A percentile compares a stretch with the other conserved stretches of the same genome.
Evolutionary conservation across 768 basidiomycete species (phyloP).

Genomic region (Coprinopsis marcescibilis): DNA sequence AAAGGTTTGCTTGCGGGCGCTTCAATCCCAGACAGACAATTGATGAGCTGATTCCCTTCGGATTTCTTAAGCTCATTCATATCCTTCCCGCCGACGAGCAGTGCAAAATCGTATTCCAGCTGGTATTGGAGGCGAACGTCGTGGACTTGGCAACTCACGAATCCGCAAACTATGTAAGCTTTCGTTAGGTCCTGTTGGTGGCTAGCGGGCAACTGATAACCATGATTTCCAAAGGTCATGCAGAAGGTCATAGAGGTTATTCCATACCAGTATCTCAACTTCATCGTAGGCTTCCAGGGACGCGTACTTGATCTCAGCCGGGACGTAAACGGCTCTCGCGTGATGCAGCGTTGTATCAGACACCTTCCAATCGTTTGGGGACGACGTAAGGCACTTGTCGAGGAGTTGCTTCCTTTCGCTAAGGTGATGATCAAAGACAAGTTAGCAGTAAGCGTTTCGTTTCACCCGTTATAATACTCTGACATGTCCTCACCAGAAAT

Average conservation of each 20-base stretch:
- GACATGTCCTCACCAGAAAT: slow-evolving; percentile 51
- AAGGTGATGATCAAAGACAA: slow-evolving; percentile 80
- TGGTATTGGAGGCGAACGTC: too few species aligned
- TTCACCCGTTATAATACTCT: not conserved
- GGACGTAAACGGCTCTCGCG: slow-evolving; percentile 92
- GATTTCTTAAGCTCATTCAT: slow-evolving; percentile 68
- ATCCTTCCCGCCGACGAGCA: too few species aligned
- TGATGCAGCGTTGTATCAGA: slow-evolving; percentile 89
- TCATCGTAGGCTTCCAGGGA: slow-evolving; percentile 70
- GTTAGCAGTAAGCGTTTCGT: slow-evolving; percentile 62
- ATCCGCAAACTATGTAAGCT: slow-evolving; percentile 88
- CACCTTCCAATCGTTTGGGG: slow-evolving; percentile 66
- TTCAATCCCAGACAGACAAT: not conserved
- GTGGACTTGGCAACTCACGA: too few species aligned
- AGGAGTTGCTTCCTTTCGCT: slow-evolving; percentile 74
- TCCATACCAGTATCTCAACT: slow-evolving; percentile 66
- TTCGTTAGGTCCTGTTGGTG: not conserved
- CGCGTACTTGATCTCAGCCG: slow-evolving; percentile 78
- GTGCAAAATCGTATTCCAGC: too few species aligned
- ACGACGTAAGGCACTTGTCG: slow-evolving; percentile 66
- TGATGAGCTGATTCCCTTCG: slow-evolving; percentile 8
- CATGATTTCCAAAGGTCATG: slow-evolving; percentile 48
- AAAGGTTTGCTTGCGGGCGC: slow-evolving; percentile 51
- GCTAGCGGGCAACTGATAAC: slow-evolving; percentile 6
- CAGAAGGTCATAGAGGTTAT: slow-evolving; percentile 87